Evolutionary conservation across 2,329 filamentous ascomycete species (phyloP).

Genomic region (Lachnellula willkommii): DNA sequence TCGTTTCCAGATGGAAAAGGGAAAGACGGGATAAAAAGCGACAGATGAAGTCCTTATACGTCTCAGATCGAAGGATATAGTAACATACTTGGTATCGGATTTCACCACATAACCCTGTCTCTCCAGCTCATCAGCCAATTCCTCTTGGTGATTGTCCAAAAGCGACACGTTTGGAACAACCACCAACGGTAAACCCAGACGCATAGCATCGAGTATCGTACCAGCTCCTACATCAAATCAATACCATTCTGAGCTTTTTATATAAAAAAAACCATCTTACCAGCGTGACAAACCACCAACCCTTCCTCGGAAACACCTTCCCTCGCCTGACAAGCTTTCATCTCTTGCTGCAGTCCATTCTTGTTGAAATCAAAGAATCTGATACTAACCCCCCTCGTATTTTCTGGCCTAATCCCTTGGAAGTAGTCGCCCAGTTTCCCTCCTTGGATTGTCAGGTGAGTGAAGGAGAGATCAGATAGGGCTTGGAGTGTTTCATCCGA

Average conservation of each 20-base stretch:
- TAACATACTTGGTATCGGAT: conserved; percentile 20
- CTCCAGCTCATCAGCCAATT: conserved; percentile 74
- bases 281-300: conserved; percentile 82
- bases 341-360: conserved; percentile 46
- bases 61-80: background rate
- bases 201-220: conserved; percentile 77
- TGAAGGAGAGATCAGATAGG: conserved; percentile 58
- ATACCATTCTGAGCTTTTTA: background rate
- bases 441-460: conserved; percentile 72
- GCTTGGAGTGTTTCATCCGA: conserved; percentile 55
- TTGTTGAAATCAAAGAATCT: conserved; percentile 62
- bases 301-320: conserved; percentile 53
- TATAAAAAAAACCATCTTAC: conserved; percentile 42
- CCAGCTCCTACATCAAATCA: conserved; percentile 64
- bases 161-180: conserved; percentile 82
- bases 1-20: background rate
- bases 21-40: background rate
- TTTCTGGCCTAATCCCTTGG: conserved; percentile 20
- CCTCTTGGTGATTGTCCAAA: conserved; percentile 84
- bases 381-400: conserved; percentile 42
- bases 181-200: conserved; percentile 69
- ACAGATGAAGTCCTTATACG: background rate
- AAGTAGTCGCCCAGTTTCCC: conserved; percentile 63
- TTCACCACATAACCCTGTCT: conserved; percentile 66
- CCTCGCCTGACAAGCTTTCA: conserved; percentile 43